Evolutionary conservation across 208 protist species (phyloP).

Genomic region (Wallacemonas sp.): DNA sequence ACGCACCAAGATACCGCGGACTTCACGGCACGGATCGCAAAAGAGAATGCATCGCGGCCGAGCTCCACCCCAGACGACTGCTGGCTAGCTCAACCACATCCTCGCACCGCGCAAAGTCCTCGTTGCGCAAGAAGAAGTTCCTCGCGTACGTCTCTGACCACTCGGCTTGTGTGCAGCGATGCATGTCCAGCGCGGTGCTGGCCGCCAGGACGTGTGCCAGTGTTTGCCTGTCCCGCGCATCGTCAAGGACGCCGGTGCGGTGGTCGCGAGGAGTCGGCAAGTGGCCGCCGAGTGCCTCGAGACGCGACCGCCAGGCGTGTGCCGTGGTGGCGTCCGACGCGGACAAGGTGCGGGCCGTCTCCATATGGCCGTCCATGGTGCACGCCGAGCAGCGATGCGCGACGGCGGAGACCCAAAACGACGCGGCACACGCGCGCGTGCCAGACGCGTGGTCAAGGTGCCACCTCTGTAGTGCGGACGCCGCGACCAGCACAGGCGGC

Average conservation of each 20-base stretch:
- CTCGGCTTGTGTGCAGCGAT: not conserved
- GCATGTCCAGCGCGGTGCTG: constrained; percentile 11
- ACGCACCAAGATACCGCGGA: too few relatives aligned
- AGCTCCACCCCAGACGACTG: not conserved
- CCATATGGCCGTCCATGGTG: not conserved
- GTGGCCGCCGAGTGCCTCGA: not conserved
- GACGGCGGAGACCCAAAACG: constrained; percentile 72
- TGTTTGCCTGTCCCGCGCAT: not conserved
- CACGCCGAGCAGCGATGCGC: constrained; percentile 30
- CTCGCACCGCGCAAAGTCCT: constrained; percentile 24
- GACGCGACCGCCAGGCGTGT: not conserved
- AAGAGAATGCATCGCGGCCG: not conserved
- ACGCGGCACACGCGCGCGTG: constrained; percentile 19
- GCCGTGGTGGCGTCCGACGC: not conserved
- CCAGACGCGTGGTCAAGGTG: constrained; percentile 20
- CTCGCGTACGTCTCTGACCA: not conserved
- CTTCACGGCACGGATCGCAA: not conserved
- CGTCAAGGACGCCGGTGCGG: not conserved
- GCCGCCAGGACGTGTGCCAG: not conserved
- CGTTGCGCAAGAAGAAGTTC: constrained; percentile 42
- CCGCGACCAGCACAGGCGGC: constrained; percentile 31
- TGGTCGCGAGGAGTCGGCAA: too few relatives aligned
- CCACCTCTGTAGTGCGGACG: constrained; percentile 45
- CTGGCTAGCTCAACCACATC: constrained; percentile 22
- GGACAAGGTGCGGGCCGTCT: constrained; percentile 1